Conservation (phyloP, 768 basidiomycete species). For the Boletus speciosus region DNA sequence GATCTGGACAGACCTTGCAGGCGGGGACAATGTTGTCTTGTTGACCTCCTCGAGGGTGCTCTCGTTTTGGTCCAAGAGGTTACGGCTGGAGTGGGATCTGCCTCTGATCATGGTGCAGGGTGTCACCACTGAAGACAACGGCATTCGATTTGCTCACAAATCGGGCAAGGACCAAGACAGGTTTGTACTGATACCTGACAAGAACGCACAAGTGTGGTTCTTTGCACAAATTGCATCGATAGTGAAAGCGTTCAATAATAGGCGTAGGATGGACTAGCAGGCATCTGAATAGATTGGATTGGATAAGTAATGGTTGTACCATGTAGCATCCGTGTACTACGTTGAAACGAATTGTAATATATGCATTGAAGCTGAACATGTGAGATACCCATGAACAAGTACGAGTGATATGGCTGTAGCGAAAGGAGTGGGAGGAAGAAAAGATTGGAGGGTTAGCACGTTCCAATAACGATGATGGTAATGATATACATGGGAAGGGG, state of each 20-base stretch:
- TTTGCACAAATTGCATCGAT: conserved; percentile 73
- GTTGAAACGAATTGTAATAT: conserved; percentile 20
- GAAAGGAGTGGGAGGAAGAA: conserved; percentile 18
- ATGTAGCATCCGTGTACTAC: conserved; percentile 27
- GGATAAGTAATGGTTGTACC: conserved; percentile 17
- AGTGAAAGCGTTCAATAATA: conserved; percentile 73
- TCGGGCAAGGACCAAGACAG: conserved; percentile 70
- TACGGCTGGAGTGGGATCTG: conserved; percentile 89
- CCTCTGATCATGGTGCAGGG: conserved; percentile 84
- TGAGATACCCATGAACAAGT: conserved; percentile 21
- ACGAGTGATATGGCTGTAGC: conserved; percentile 19
- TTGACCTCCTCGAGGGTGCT: conserved; percentile 78
- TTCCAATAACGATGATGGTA: conserved; percentile 20
- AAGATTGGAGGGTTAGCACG: conserved; percentile 10
- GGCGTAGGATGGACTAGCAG: conserved; percentile 61
- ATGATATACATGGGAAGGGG: conserved; percentile 12
- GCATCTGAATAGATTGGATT: conserved; percentile 13
- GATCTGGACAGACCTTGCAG: conserved; percentile 56
- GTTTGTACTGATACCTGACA: conserved; percentile 75
- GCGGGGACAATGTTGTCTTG: conserved; percentile 75
- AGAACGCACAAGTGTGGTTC: conserved; percentile 74
- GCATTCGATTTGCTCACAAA: conserved; percentile 85
- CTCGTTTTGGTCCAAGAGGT: conserved; percentile 80
- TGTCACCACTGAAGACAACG: conserved; percentile 85
- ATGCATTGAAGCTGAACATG: conserved; percentile 26